Evolutionary conservation across 2,329 filamentous ascomycete species (phyloP).

Genomic region (Bisporella sp.): DNA sequence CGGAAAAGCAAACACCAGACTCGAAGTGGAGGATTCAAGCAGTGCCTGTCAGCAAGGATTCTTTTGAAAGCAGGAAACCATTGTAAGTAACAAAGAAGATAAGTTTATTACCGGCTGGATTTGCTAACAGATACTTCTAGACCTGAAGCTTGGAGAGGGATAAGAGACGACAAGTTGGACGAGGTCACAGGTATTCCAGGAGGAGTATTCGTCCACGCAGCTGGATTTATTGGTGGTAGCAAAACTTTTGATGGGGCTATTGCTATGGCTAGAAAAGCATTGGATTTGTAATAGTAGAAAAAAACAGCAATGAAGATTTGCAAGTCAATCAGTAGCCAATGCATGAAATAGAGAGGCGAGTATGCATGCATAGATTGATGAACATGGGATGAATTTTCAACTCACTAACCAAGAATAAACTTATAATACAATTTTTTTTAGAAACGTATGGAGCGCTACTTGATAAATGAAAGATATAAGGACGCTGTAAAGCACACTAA

Average conservation of each 20-base stretch:
- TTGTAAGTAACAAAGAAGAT: slow-evolving; percentile 32
- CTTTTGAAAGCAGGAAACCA: slow-evolving; percentile 87
- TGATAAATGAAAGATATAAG: too few species aligned
- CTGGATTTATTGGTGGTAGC: slow-evolving; percentile 94
- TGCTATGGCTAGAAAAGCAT: slow-evolving; percentile 75
- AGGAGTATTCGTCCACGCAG: slow-evolving; percentile 87
- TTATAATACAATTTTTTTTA: too few species aligned
- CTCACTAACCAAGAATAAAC: too few species aligned
- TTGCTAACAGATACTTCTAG: too few species aligned
- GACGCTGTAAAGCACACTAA: too few species aligned
- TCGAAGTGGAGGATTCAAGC: slow-evolving; percentile 92
- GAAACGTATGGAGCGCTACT: too few species aligned
- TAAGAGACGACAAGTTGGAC: slow-evolving; percentile 80
- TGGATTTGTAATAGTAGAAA: slow-evolving; percentile 32
- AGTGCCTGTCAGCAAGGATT: slow-evolving; percentile 77
- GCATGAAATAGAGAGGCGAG: too few species aligned
- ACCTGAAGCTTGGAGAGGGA: slow-evolving; percentile 85
- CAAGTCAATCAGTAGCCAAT: too few species aligned
- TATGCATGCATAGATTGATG: too few species aligned
- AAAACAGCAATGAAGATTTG: too few species aligned
- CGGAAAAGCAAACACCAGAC: slow-evolving; percentile 67
- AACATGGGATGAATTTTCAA: too few species aligned
- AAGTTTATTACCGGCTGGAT: too few species aligned
- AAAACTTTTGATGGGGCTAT: slow-evolving; percentile 83
- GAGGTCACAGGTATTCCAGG: slow-evolving; percentile 61